Evolutionary conservation across 768 basidiomycete genomes (phyloP).

Genomic region (Mycena galericulata): DNA sequence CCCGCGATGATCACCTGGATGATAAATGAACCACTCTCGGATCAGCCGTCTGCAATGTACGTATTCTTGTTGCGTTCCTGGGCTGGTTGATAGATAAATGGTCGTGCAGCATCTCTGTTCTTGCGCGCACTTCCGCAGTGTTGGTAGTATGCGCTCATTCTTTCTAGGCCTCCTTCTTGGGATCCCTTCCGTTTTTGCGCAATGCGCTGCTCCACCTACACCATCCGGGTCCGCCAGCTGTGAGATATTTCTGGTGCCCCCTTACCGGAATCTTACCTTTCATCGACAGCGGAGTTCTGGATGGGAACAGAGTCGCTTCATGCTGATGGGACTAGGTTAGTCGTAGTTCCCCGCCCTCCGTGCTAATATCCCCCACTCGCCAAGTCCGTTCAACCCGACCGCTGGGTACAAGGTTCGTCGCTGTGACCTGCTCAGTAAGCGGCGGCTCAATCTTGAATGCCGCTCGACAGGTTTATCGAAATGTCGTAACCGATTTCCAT

Average conservation of each 20-base stretch:
- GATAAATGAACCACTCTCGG: too few relatives aligned
- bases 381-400: neutral
- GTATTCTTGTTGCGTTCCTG: too few relatives aligned
- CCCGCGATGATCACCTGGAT: too few relatives aligned
- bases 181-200: neutral
- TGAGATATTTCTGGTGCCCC: neutral
- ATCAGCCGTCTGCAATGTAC: too few relatives aligned
- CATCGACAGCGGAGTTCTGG: neutral
- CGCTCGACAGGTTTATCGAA: neutral
- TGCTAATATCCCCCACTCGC: neutral
- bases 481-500: neutral
- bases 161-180: neutral
- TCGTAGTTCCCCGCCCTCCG: neutral
- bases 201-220: neutral
- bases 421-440: neutral
- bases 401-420: neutral
- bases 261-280: neutral
- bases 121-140: too few relatives aligned
- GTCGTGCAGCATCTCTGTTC: too few relatives aligned
- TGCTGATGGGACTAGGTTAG: neutral
- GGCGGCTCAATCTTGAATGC: neutral
- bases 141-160: neutral
- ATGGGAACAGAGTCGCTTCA: neutral
- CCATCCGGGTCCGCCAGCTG: neutral
- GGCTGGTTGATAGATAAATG: too few relatives aligned